phyloP scores from a whole-genome alignment of 306 rosid genomes.

The Astragalus membranaceus region DNA sequence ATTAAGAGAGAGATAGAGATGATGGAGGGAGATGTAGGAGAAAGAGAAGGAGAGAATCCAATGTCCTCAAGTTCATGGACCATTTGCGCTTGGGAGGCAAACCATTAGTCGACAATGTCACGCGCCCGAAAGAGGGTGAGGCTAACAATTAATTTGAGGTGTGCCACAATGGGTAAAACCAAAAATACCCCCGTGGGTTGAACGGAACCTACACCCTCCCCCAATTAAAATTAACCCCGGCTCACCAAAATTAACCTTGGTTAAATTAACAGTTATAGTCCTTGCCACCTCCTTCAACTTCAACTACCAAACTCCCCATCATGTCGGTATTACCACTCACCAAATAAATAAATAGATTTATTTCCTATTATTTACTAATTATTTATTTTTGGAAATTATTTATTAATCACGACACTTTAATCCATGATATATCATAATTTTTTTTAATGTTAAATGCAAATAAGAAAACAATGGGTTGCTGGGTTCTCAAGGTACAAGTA shows the following conservation, averaged over 20 bases:
- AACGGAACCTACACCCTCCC: too few relatives aligned
- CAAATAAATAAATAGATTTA: not conserved
- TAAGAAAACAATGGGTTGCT: conserved; percentile 16
- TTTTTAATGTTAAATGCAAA: not conserved
- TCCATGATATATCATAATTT: not conserved
- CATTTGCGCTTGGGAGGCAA: not conserved
- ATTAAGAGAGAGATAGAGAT: too few relatives aligned
- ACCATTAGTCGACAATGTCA: not conserved
- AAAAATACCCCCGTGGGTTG: too few relatives aligned
- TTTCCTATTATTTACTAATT: not conserved
- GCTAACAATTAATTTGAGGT: too few relatives aligned
- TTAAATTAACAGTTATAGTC: not conserved
- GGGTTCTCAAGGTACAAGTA: conserved; percentile 21
- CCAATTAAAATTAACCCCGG: not conserved
- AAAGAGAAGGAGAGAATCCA: too few relatives aligned
- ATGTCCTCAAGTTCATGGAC: not conserved
- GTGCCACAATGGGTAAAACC: too few relatives aligned
- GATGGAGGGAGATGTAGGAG: too few relatives aligned
- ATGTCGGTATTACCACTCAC: not conserved
- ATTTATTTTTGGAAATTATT: not conserved
- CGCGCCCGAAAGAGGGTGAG: not conserved
- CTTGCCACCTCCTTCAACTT: too few relatives aligned
- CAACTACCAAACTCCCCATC: not conserved
- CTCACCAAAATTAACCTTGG: not conserved
- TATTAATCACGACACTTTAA: not conserved